Evolutionary conservation across 306 rosid species (phyloP).

Genomic region (Rubus parviflorus): DNA sequence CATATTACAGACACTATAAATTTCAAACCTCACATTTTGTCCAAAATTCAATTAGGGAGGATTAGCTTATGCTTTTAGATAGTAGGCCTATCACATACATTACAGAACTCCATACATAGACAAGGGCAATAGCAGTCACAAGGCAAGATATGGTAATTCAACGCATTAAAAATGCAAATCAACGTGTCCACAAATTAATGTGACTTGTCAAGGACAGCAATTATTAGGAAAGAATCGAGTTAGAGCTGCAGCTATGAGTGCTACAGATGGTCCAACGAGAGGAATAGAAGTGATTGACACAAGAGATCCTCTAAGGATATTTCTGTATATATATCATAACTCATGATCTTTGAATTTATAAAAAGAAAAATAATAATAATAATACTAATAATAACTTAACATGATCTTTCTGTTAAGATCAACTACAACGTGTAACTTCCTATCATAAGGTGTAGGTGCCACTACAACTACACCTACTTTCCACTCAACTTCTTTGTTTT

Average conservation of each 20-base stretch:
- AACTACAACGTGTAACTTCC: not conserved
- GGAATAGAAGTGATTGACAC: too few species aligned
- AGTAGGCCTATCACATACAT: not conserved
- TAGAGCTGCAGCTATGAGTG: too few species aligned
- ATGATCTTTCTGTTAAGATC: not conserved
- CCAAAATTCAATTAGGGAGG: not conserved
- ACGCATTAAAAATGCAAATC: not conserved
- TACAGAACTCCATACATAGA: not conserved
- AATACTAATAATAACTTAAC: not conserved
- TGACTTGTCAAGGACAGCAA: too few species aligned
- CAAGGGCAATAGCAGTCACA: not conserved
- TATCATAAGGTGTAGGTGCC: not conserved
- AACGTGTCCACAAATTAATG: not conserved
- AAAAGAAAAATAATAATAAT: too few species aligned
- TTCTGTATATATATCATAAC: too few species aligned
- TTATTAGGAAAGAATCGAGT: too few species aligned
- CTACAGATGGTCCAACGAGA: too few species aligned
- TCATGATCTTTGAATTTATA: too few species aligned
- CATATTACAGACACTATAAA: not conserved
- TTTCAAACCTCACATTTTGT: not conserved
- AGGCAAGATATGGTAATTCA: not conserved
- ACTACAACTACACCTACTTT: not conserved
- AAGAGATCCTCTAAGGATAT: too few species aligned
- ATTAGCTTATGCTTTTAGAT: not conserved
- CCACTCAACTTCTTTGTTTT: not conserved